phyloP scores from a whole-genome alignment of 2,329 filamentous ascomycete species.

The Paraconiothyrium sp. region DNA sequence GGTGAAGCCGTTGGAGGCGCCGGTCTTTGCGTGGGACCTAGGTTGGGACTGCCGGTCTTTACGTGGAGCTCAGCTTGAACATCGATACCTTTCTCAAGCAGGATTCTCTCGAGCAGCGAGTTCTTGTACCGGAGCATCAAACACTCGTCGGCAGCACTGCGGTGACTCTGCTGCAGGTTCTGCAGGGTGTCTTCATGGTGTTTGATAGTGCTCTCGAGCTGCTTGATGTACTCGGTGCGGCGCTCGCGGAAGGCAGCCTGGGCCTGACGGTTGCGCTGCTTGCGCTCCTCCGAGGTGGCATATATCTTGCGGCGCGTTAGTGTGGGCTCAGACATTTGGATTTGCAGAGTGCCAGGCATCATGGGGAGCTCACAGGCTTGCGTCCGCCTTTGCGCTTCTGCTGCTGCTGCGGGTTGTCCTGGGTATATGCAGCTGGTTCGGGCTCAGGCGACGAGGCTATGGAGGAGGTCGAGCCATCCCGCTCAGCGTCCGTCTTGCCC shows the following conservation, averaged over 20 bases:
- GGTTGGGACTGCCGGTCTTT: conserved; percentile 87
- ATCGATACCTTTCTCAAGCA: conserved; percentile 98
- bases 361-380: conserved; percentile 79
- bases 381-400: conserved; percentile 97
- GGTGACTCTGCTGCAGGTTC: conserved; percentile 91
- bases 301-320: conserved; percentile 78
- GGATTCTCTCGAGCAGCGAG: conserved; percentile 90
- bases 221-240: conserved; percentile 98
- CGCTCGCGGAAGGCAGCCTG: conserved; percentile 97
- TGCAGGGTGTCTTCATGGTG: conserved; percentile 95
- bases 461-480: conserved; percentile 58
- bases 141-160: conserved; percentile 94
- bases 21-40: conserved; percentile 68
- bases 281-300: conserved; percentile 97
- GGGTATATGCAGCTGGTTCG: conserved; percentile 53
- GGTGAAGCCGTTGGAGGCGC: conserved; percentile 66
- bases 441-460: conserved; percentile 60
- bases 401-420: conserved; percentile 56
- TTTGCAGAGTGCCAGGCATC: conserved; percentile 31
- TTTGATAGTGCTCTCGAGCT: conserved; percentile 96
- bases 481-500: conserved; percentile 56
- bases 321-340: conserved; percentile 46
- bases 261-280: conserved; percentile 95
- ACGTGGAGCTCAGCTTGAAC: conserved; percentile 94
- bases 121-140: conserved; percentile 99